Evolutionary conservation across 2,329 filamentous ascomycete species (phyloP).

Genomic region (Xylaria multiplex): DNA sequence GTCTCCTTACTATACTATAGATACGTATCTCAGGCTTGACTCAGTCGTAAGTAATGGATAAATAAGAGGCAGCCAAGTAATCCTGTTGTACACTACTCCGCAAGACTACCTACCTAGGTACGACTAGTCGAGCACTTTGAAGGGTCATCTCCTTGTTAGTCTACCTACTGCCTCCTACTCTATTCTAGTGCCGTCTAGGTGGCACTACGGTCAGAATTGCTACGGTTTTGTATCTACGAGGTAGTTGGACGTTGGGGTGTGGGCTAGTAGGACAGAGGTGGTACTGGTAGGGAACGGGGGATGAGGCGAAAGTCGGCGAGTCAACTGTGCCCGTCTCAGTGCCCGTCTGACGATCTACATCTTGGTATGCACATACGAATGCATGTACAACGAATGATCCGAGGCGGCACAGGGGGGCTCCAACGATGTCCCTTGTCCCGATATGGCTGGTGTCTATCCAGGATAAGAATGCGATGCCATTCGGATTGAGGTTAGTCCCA

Average conservation of each 20-base stretch:
- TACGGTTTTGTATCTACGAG: too few species aligned
- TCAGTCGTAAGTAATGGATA: slow-evolving; percentile 14
- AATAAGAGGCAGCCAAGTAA: slow-evolving; percentile 24
- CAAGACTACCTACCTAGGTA: background rate
- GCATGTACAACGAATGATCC: slow-evolving; percentile 24
- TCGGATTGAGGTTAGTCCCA: slow-evolving; percentile 8
- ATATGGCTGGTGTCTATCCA: slow-evolving; percentile 18
- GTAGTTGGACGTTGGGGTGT: too few species aligned
- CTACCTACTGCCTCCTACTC: background rate
- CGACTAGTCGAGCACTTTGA: background rate
- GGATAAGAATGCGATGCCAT: slow-evolving; percentile 7
- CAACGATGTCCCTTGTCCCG: slow-evolving; percentile 21
- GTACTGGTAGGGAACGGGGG: background rate
- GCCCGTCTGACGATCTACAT: slow-evolving; percentile 23
- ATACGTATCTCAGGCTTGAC: slow-evolving; percentile 18
- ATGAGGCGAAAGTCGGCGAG: slow-evolving; percentile 29
- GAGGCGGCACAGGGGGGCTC: slow-evolving; percentile 18
- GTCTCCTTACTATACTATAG: background rate
- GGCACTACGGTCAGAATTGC: too few species aligned
- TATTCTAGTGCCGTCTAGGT: background rate
- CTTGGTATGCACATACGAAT: slow-evolving; percentile 12
- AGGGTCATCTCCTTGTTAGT: slow-evolving; percentile 9
- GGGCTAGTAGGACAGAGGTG: too few species aligned
- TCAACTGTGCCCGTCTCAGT: slow-evolving; percentile 10
- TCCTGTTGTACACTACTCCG: background rate